Conservation (phyloP, 164 flowering plant genomes). For the Santalum album region DNA sequence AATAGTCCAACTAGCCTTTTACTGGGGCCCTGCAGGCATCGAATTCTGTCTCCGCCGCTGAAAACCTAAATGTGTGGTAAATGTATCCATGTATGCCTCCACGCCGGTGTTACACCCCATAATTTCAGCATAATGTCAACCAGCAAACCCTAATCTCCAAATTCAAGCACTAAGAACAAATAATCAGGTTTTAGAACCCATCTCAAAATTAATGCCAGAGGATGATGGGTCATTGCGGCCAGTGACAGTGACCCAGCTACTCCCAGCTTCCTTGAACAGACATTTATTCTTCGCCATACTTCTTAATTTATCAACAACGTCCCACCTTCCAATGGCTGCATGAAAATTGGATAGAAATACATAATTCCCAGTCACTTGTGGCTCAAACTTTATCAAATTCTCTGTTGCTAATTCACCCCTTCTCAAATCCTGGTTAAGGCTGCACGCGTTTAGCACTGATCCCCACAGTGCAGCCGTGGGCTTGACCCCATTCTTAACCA, state of each 20-base stretch:
- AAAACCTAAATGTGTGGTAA: too few species aligned
- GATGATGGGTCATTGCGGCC: neutral
- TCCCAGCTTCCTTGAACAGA: constrained; percentile 35
- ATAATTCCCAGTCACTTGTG: constrained; percentile 32
- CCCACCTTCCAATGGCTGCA: constrained; percentile 54
- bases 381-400: constrained; percentile 33
- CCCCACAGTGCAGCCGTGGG: constrained; percentile 12
- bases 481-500: constrained; percentile 15
- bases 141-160: too few species aligned
- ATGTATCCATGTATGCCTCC: too few species aligned
- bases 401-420: constrained; percentile 44
- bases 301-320: constrained; percentile 32
- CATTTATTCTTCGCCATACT: constrained; percentile 27
- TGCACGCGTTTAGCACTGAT: constrained; percentile 45
- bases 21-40: too few species aligned
- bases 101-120: too few species aligned
- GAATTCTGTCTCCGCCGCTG: too few species aligned
- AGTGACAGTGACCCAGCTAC: constrained; percentile 28
- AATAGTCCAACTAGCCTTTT: too few species aligned
- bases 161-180: too few species aligned
- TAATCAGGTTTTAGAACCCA: too few species aligned
- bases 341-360: constrained; percentile 45
- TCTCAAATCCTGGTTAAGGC: constrained; percentile 26
- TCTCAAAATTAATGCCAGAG: too few species aligned
- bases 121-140: too few species aligned